These are phyloP conservation scores for Melampsora larici-populina DNA, from an alignment of 1,284 basidiomycete species.

Conservation along the genomic window DNA sequence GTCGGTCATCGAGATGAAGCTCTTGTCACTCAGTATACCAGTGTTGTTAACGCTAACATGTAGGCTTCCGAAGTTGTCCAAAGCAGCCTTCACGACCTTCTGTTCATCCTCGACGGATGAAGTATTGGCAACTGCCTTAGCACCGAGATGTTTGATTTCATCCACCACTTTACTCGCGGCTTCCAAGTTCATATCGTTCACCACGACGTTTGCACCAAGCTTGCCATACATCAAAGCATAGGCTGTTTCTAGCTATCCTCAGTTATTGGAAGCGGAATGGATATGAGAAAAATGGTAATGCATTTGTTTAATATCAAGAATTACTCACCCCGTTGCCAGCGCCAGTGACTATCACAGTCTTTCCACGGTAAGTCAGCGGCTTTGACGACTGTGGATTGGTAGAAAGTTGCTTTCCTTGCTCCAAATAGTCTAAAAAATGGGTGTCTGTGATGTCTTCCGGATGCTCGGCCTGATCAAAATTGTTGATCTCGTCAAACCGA, in stretches of 20 bases:
- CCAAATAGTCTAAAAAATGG: slow-evolving; percentile 62
- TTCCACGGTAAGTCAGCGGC: slow-evolving; percentile 75
- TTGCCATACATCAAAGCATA: slow-evolving; percentile 93
- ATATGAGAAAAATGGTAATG: not conserved
- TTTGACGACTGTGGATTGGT: slow-evolving; percentile 71
- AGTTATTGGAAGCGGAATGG: slow-evolving; percentile 44
- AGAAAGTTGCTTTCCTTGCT: slow-evolving; percentile 66
- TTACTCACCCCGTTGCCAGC: slow-evolving; percentile 68
- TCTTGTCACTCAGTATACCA: slow-evolving; percentile 81
- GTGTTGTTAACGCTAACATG: slow-evolving; percentile 82
- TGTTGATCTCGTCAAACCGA: too few species aligned
- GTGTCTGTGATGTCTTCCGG: slow-evolving; percentile 68
- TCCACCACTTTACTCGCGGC: slow-evolving; percentile 73
- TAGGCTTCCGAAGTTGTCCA: too few species aligned
- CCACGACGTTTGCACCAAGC: too few species aligned
- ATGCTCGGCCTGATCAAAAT: slow-evolving; percentile 74
- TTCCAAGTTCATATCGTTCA: too few species aligned
- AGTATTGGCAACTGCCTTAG: slow-evolving; percentile 80
- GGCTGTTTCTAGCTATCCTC: slow-evolving; percentile 68
- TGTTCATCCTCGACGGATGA: slow-evolving; percentile 88
- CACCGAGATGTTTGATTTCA: slow-evolving; percentile 84
- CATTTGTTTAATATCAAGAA: not conserved
- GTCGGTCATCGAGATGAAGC: slow-evolving; percentile 82
- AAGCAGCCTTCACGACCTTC: slow-evolving; percentile 78
- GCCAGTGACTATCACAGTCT: slow-evolving; percentile 92